Conservation (phyloP, 352 stramenopile species). For the Aphanomyces stellatus region DNA sequence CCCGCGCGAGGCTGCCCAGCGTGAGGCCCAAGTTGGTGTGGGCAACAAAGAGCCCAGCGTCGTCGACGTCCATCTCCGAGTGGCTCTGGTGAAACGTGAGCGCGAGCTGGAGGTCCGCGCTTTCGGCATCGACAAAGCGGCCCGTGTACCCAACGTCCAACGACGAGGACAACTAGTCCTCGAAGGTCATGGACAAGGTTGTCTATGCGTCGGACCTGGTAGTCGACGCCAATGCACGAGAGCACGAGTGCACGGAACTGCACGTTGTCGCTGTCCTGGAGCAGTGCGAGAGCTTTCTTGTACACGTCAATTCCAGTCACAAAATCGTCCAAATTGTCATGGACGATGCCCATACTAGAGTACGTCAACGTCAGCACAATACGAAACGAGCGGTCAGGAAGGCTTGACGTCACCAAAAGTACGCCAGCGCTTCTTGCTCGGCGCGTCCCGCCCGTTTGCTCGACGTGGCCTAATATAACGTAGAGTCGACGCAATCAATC, state of each 20-base stretch:
- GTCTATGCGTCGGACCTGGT: conserved; percentile 34
- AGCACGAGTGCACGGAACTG: conserved; percentile 65
- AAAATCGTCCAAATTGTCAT: conserved; percentile 84
- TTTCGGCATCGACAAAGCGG: conserved; percentile 50
- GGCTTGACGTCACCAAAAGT: conserved; percentile 48
- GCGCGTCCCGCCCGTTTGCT: conserved; percentile 75
- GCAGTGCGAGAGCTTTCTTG: conserved; percentile 77
- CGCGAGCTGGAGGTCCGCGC: conserved; percentile 37
- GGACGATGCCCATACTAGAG: conserved; percentile 56
- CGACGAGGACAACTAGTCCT: conserved; percentile 35
- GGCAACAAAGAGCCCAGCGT: conserved; percentile 81
- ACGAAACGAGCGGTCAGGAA: neutral
- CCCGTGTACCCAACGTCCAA: conserved; percentile 64
- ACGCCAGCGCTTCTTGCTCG: conserved; percentile 73
- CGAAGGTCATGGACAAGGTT: neutral
- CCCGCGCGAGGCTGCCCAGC: conserved; percentile 50
- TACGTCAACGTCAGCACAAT: neutral
- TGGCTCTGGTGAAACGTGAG: conserved; percentile 69
- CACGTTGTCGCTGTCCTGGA: conserved; percentile 66
- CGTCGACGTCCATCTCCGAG: conserved; percentile 45
- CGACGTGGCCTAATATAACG: conserved; percentile 40
- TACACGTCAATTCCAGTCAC: conserved; percentile 79
- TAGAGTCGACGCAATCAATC: neutral
- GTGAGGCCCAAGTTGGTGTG: conserved; percentile 80
- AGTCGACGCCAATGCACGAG: conserved; percentile 86